Evolutionary conservation across 345 rosid genomes (phyloP), one percentile per base, ranked within the genome.

Genomic region (Bruguiera parviflora): DNA sequence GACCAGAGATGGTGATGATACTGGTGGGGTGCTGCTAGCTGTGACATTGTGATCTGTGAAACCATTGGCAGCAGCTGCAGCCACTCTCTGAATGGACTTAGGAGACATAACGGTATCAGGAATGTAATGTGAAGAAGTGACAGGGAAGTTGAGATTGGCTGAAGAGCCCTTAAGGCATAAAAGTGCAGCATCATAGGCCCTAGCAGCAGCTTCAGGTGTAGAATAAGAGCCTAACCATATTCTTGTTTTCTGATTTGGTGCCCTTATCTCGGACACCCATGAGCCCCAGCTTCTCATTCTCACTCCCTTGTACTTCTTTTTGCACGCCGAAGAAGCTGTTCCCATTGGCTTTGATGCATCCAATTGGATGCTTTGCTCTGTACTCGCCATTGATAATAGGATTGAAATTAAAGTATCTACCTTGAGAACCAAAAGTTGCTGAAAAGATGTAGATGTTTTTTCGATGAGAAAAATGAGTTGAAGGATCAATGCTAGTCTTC

Each of bases 281-380:
- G 99, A 95, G 0, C 99, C 99, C 99, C 99, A 95, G 25, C 92
- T 95, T 77, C 99, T 90, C 99, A 92, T 95, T 70, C 99, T 83
- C 49, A 95, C 99, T 55, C 97, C 99, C 82, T 87, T 95, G 80
- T 82, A 92, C 82, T 87, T 96, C 86, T 76, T 88, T 64, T 76
- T 90, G 28, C 59, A 56, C 24, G 31, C 59, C 3, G 59, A 24
- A 31, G 88, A 58, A 20, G 79, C 61, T 8, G 84, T 51, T 13
- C 57, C 21, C 52, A 3, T 3, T 27, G 80, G 29, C 62, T 86
- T 47, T 2, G 59, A 64, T 52, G 77, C 32, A 31, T 77, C 70
- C 53, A 51, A 64, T 70, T 77, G 74, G 72, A 80, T 81, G 84
- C 75, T 78, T 31, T 49, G 78, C 79, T 85, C 92, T 61, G 75